These are phyloP conservation scores for Novymonas esmeraldas DNA, from an alignment of 208 protist genomes.

Conservation along the genomic window DNA sequence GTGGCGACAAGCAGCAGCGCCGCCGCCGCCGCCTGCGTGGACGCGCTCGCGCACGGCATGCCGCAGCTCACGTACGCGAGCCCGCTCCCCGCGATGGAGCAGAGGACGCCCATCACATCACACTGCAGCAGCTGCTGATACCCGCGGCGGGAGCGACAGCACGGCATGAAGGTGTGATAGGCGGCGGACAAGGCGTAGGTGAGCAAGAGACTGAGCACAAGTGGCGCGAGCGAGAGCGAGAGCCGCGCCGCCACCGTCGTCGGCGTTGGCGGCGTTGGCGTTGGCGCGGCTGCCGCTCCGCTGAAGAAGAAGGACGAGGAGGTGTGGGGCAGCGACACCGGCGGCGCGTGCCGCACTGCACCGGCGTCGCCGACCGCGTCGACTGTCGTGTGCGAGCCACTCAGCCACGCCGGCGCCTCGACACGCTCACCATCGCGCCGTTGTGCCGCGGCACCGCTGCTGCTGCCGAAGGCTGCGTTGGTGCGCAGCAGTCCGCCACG, in stretches of 20 bases:
- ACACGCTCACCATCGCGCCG: not conserved
- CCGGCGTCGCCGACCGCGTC: not conserved
- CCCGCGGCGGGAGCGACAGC: constrained; percentile 30
- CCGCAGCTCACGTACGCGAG: constrained; percentile 49
- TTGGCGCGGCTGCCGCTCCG: not conserved
- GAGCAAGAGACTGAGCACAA: constrained; percentile 29
- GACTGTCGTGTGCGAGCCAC: constrained; percentile 15
- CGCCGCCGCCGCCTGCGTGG: not conserved
- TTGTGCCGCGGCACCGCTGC: not conserved
- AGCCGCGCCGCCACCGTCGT: constrained; percentile 17
- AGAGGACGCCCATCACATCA: constrained; percentile 51
- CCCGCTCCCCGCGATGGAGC: constrained; percentile 48
- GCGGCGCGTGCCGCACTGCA: not conserved
- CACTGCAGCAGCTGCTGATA: constrained; percentile 68
- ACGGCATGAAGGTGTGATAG: constrained; percentile 76
- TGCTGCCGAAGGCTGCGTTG: no score
- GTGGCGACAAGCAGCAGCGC: constrained; percentile 21
- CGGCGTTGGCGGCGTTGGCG: not conserved
- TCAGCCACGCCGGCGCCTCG: constrained; percentile 21
- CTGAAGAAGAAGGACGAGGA: not conserved
- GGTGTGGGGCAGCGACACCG: not conserved
- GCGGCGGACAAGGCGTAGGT: constrained; percentile 56
- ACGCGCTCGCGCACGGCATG: constrained; percentile 33
- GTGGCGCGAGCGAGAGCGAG: constrained; percentile 15
- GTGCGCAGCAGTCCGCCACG: no score